Conservation (phyloP, 2,329 filamentous ascomycete species). For the Fusarium circinatum region DNA sequence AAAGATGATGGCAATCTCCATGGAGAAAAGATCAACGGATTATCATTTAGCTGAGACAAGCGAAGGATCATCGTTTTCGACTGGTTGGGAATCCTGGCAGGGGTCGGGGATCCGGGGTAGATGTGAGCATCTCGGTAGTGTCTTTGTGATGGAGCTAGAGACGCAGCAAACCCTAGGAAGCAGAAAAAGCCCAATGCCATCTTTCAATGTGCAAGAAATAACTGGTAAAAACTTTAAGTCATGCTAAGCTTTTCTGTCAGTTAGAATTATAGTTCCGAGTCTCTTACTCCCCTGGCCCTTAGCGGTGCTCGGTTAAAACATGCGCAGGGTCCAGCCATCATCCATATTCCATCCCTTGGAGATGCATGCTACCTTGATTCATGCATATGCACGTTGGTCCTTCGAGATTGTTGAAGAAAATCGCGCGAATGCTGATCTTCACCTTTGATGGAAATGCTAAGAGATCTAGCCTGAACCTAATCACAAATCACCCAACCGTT, state of each 20-base stretch:
- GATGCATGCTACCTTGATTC: constrained; percentile 10
- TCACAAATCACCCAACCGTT: not conserved
- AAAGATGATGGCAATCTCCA: not conserved
- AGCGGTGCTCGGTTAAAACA: no score
- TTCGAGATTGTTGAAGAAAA: constrained; percentile 6
- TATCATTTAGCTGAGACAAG: constrained; percentile 26
- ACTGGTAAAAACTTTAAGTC: not conserved
- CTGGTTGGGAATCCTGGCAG: not conserved
- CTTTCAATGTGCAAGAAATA: not conserved
- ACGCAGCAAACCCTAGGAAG: not conserved
- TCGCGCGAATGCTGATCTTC: constrained; percentile 24
- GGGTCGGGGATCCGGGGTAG: constrained; percentile 11
- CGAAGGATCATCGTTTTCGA: not conserved
- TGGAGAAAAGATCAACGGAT: constrained; percentile 4
- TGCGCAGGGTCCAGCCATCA: constrained; percentile 4
- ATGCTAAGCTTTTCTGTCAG: not conserved
- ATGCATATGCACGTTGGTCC: not conserved
- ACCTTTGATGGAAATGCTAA: not conserved
- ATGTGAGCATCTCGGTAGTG: not conserved
- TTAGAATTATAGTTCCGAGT: not conserved
- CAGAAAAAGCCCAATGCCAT: not conserved
- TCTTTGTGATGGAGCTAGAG: not conserved
- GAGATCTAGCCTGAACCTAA: constrained; percentile 15
- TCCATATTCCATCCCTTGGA: constrained; percentile 1
- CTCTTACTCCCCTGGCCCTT: not conserved